phyloP scores from a whole-genome alignment of 192 early-diverging fungal genomes.

The Powellomyces hirtus region DNA sequence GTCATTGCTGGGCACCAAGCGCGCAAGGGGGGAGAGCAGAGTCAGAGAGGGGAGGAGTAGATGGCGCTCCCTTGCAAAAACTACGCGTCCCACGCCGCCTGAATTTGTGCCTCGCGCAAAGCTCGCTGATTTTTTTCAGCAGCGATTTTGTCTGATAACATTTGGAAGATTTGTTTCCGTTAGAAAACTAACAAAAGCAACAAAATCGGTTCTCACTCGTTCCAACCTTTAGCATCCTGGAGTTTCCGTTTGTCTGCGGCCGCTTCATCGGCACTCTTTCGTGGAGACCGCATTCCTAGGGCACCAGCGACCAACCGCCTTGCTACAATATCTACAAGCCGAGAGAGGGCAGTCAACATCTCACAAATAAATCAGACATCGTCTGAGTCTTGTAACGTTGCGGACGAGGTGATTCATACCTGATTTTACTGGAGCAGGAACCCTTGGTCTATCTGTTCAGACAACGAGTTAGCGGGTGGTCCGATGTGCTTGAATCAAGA shows the following conservation, averaged over 20 bases:
- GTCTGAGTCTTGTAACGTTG: neutral
- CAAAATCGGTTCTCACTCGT: neutral
- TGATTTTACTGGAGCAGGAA: constrained; percentile 20
- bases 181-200: neutral
- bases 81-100: neutral
- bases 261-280: constrained; percentile 34
- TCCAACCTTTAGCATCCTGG: constrained; percentile 33
- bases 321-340: constrained; percentile 70
- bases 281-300: constrained; percentile 55
- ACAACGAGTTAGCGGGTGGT: neutral
- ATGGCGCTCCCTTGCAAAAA: too few relatives aligned
- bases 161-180: too few relatives aligned
- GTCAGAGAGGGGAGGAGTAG: too few relatives aligned
- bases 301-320: constrained; percentile 72
- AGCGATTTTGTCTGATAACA: constrained; percentile 2
- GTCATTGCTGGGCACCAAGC: too few relatives aligned
- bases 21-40: too few relatives aligned
- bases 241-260: constrained; percentile 37
- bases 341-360: neutral
- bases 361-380: neutral
- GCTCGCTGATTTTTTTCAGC: neutral
- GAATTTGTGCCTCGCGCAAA: neutral
- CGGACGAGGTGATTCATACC: neutral
- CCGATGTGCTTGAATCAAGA: neutral
- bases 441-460: too few relatives aligned